These are phyloP conservation scores for Marasmius fiardii DNA, from an alignment of 1,284 basidiomycete species.

Conservation along the genomic window DNA sequence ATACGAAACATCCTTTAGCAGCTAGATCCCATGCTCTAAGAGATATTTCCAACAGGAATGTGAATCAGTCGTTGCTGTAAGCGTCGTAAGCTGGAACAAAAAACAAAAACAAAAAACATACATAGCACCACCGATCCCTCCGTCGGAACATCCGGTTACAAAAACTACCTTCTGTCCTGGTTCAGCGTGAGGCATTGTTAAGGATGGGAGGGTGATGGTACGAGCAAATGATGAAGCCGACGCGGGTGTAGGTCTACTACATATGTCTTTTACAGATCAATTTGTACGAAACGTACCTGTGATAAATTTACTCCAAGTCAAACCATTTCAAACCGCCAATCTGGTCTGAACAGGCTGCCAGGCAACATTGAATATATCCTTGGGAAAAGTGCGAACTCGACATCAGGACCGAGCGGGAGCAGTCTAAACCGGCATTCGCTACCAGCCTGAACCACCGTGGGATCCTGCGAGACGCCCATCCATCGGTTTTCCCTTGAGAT, in stretches of 20 bases:
- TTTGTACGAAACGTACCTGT: no score
- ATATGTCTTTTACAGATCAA: no score
- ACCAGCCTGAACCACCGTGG: no score
- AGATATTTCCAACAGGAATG: no score
- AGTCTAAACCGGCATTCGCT: not conserved
- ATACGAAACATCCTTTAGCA: slow-evolving; percentile 11
- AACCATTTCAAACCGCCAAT: no score
- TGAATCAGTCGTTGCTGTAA: no score
- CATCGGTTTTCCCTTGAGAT: no score
- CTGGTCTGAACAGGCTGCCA: not conserved
- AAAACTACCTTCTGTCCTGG: slow-evolving; percentile 26
- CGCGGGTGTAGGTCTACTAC: no score
- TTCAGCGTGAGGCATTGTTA: not conserved
- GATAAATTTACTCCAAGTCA: no score
- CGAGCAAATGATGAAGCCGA: not conserved
- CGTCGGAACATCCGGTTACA: slow-evolving; percentile 40
- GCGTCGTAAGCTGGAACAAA: no score
- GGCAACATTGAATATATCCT: not conserved
- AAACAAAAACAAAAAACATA: no score
- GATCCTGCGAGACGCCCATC: no score
- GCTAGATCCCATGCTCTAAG: slow-evolving; percentile 8
- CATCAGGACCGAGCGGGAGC: not conserved
- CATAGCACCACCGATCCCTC: slow-evolving; percentile 41
- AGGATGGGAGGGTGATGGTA: not conserved
- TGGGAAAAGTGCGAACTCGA: not conserved